These are phyloP conservation scores for Salvia miltiorrhiza DNA, from an alignment of 257 asterid species.

Conservation along the genomic window DNA sequence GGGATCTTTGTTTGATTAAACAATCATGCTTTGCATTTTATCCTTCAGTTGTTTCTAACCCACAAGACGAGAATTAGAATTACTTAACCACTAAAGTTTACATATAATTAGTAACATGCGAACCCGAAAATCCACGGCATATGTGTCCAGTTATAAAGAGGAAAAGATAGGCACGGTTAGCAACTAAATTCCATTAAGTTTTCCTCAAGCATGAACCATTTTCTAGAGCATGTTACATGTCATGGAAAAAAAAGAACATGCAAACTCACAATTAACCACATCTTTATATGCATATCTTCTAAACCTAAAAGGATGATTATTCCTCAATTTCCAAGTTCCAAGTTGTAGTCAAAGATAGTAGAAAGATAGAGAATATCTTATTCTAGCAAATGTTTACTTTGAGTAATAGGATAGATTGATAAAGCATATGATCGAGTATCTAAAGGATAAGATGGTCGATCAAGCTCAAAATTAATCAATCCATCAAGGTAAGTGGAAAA, in stretches of 20 bases:
- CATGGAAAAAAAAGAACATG: neutral
- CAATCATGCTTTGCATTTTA: neutral
- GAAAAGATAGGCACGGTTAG: neutral
- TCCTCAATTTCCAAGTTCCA: neutral
- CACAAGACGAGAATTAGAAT: conserved; percentile 7
- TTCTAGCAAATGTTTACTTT: too few relatives aligned
- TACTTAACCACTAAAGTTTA: neutral
- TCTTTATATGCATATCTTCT: neutral
- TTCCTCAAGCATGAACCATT: neutral
- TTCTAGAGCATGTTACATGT: neutral
- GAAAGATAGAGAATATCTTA: neutral
- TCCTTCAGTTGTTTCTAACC: neutral
- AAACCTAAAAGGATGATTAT: neutral
- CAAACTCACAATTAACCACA: neutral
- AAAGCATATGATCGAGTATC: too few relatives aligned
- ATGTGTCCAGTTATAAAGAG: neutral
- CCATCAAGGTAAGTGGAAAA: too few relatives aligned
- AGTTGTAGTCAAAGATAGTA: neutral
- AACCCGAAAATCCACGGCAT: neutral
- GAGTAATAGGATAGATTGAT: too few relatives aligned
- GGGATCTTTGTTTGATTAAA: conserved; percentile 9
- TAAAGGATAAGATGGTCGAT: too few relatives aligned
- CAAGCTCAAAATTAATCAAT: too few relatives aligned
- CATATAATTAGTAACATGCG: neutral
- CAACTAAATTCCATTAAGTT: neutral